phyloP scores from a whole-genome alignment of 805 yeast species.

The Zygosaccharomyces pseudorouxii region DNA sequence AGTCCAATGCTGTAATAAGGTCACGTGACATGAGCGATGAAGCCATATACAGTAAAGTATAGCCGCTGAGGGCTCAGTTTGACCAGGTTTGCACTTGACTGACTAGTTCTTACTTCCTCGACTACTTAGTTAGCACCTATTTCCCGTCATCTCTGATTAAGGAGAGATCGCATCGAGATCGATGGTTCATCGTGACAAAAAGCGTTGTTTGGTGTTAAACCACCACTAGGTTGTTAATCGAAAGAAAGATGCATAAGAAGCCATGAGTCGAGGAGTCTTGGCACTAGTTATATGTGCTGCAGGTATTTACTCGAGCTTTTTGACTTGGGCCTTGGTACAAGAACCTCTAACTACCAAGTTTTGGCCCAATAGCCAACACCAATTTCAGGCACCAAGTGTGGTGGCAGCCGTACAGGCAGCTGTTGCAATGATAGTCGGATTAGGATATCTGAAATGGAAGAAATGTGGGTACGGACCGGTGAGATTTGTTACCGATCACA shows the following conservation, averaged over 20 bases:
- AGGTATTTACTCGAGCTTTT: constrained; percentile 82
- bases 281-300: constrained; percentile 31
- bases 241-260: background rate
- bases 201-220: background rate
- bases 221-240: background rate
- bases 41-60: background rate
- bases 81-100: background rate
- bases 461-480: constrained; percentile 29
- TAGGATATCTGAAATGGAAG: constrained; percentile 46
- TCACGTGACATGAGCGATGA: background rate
- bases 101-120: too few relatives aligned
- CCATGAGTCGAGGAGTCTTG: constrained; percentile 5
- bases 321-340: constrained; percentile 89
- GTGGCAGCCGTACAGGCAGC: constrained; percentile 70
- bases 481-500: constrained; percentile 36
- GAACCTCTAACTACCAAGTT: constrained; percentile 78
- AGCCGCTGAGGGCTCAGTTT: background rate
- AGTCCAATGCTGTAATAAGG: background rate
- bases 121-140: too few relatives aligned
- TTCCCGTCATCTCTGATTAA: too few relatives aligned
- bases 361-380: constrained; percentile 52
- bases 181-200: background rate
- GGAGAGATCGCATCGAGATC: background rate
- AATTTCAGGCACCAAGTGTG: constrained; percentile 73
- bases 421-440: constrained; percentile 68